Percentiles rank a stretch among this genome's conserved stretches.
phyloP scores from a whole-genome alignment of 768 basidiomycete genomes.

The Holtermannia corniformis region DNA sequence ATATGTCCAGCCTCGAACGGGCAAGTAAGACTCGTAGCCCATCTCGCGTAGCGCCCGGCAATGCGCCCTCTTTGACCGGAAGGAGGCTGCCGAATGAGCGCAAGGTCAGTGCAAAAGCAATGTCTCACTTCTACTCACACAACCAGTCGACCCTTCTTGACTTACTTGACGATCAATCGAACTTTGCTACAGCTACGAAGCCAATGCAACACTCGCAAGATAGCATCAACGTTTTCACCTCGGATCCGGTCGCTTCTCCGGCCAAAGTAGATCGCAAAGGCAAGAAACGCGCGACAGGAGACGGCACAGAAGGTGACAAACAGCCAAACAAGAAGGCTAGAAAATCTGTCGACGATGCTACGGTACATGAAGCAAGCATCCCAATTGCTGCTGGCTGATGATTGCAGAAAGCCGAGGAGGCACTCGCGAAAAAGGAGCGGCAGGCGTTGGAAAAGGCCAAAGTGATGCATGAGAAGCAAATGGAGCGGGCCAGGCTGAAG shows the following conservation, averaged over 20 bases:
- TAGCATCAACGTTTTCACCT: not conserved
- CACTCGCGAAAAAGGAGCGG: constrained; percentile 9
- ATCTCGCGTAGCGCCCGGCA: not conserved
- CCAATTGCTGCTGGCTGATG: not conserved
- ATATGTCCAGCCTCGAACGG: not conserved
- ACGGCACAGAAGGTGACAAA: not conserved
- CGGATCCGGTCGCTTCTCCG: not conserved
- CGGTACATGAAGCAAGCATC: no score
- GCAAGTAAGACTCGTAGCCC: not conserved
- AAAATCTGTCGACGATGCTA: no score
- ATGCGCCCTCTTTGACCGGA: not conserved
- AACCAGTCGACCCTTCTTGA: not conserved
- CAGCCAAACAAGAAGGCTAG: constrained; percentile 1
- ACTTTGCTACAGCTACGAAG: no score
- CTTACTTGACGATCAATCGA: not conserved
- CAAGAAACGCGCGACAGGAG: not conserved
- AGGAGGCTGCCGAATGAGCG: not conserved
- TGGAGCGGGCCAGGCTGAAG: constrained; percentile 17
- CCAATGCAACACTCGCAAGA: not conserved
- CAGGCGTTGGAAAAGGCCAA: constrained; percentile 17
- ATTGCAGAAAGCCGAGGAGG: not conserved
- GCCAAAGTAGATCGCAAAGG: not conserved
- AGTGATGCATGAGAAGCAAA: constrained; percentile 19
- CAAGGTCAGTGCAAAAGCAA: not conserved
- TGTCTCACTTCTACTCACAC: not conserved